A percentile compares a stretch with the other conserved stretches of the same genome.
Evolutionary conservation across 2,329 filamentous ascomycete genomes (phyloP).

Genomic region (Aspergillus sp.): DNA sequence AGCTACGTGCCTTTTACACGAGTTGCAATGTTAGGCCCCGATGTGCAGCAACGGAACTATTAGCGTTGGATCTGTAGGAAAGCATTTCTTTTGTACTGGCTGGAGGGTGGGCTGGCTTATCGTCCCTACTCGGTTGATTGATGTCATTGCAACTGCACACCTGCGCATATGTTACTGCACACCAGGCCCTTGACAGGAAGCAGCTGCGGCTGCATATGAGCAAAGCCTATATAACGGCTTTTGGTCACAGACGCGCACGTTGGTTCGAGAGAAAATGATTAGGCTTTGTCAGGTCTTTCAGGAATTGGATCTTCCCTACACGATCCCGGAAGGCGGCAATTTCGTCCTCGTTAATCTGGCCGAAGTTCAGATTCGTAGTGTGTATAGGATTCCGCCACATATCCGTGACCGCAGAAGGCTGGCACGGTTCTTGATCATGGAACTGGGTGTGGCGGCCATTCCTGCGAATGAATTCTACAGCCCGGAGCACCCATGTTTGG

Average conservation of each 20-base stretch:
- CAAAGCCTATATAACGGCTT: background rate
- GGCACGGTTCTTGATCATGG: background rate
- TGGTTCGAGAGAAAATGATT: background rate
- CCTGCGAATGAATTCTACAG: background rate
- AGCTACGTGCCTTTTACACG: background rate
- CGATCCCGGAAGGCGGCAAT: background rate
- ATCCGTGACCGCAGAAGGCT: background rate
- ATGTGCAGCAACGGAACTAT: background rate
- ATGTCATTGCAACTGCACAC: background rate
- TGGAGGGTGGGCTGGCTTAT: background rate
- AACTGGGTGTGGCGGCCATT: background rate
- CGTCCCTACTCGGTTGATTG: background rate
- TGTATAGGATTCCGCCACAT: background rate
- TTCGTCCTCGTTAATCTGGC: background rate
- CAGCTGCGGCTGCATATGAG: background rate
- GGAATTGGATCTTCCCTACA: background rate
- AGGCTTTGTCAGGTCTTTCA: too few species aligned
- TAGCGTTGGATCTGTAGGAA: background rate
- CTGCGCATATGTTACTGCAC: background rate
- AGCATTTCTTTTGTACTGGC: background rate
- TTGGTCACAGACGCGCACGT: background rate
- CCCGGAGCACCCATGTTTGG: background rate
- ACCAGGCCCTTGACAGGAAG: background rate
- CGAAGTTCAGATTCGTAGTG: background rate
- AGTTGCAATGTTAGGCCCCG: background rate